Evolutionary conservation across 1,284 basidiomycete genomes (phyloP).

Genomic region (Thecaphora thlaspeos): DNA sequence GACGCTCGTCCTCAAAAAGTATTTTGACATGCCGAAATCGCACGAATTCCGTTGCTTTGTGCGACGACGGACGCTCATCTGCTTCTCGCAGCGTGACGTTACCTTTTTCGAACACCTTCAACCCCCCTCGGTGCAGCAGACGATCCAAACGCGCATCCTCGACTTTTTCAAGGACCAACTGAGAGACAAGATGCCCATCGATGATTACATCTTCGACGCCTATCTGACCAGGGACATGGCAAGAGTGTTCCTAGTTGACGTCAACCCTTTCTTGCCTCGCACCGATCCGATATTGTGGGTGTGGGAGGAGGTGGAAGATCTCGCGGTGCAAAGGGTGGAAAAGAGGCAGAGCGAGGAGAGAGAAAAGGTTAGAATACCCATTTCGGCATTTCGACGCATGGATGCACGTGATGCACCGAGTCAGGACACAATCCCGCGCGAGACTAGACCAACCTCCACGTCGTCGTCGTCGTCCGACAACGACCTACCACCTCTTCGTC

Average conservation of each 20-base stretch:
- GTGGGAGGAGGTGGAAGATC: slow-evolving; percentile 70
- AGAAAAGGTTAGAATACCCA: slow-evolving; percentile 20
- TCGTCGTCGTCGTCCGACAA: background rate
- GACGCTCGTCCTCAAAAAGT: slow-evolving; percentile 84
- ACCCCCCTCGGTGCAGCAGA: slow-evolving; percentile 61
- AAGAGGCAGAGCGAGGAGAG: slow-evolving; percentile 11
- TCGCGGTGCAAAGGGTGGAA: slow-evolving; percentile 51
- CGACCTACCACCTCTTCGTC: slow-evolving; percentile 14
- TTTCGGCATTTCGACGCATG: background rate
- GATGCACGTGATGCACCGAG: no score
- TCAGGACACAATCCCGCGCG: background rate
- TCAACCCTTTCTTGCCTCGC: slow-evolving; percentile 80
- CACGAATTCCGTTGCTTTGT: slow-evolving; percentile 51
- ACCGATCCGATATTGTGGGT: slow-evolving; percentile 85
- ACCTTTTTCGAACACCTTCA: slow-evolving; percentile 77
- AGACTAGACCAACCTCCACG: no score
- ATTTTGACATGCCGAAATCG: slow-evolving; percentile 79
- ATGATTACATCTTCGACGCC: slow-evolving; percentile 72
- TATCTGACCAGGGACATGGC: slow-evolving; percentile 77
- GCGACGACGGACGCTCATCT: slow-evolving; percentile 59
- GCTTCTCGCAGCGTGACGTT: slow-evolving; percentile 79
- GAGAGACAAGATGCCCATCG: slow-evolving; percentile 4
- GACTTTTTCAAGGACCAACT: slow-evolving; percentile 66
- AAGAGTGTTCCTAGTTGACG: slow-evolving; percentile 78
- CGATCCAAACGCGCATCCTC: slow-evolving; percentile 65